Evolutionary conservation across 2,329 filamentous ascomycete species (phyloP), one percentile per base, ranked within the genome.

Genomic region (Arthrobotrys iridis): DNA sequence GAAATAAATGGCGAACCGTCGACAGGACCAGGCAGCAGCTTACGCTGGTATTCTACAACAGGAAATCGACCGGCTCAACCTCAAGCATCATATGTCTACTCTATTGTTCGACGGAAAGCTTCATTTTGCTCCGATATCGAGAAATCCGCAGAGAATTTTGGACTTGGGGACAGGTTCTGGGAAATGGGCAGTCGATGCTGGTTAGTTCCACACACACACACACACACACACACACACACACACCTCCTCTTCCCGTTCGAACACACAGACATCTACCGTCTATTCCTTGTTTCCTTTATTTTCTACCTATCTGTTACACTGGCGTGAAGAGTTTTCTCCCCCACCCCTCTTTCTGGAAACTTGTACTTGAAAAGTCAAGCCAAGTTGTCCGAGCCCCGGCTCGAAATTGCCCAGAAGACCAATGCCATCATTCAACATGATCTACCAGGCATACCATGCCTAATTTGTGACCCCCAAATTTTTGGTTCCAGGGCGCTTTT

Each of bases 111-210:
- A 74, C 70, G 70, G 70, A 67, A 74, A 74, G 57, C 70, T 74
- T 40, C 70, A 74, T 55, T 74, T 74, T 43, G 70, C 70, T 63
- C 70, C 70, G 62, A 67, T 74, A 57, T 63, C 70, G 20, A 67
- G 46, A 41, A 74, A 67, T 37, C 70, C 70, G 26, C 80, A 83
- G 24, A 83, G 80, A 77, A 83, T 84, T 41, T 80, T 83, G 11
- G 83, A 84, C 70, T 37, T 84, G 2, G 83, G 83, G 2, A 84
- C 83, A 0, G 83, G 83, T 0, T 84, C 83, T 1, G 83, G 83
- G 0, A 81, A 83, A 11, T 84, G 83, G 83, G 83, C 83, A 2
- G 82, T 84, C n/a, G 82, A 84, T 75, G 78, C 85, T 77, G 84
- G 83, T 79, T 78, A 80, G 77, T 77, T 24, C 46, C 45, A 40